Conservation (phyloP, 208 protist species). For the Spongospora subterranea region DNA sequence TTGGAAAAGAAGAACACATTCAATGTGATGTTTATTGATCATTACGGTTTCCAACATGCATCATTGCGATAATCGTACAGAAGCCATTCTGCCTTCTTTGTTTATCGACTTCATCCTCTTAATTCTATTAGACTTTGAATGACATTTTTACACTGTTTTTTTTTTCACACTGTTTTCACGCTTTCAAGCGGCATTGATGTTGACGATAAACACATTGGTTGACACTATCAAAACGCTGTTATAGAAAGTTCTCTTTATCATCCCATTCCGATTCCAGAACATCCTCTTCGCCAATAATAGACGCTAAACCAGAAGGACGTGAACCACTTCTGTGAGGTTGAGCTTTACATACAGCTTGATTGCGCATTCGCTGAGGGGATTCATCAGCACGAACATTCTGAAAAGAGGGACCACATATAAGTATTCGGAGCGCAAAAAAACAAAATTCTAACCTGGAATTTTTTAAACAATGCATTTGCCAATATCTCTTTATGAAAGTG, state of each 20-base stretch:
- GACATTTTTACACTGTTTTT: too few relatives aligned
- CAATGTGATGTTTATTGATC: too few relatives aligned
- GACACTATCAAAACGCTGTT: too few relatives aligned
- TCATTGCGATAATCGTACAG: too few relatives aligned
- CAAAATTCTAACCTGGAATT: background rate
- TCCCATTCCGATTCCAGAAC: conserved; percentile 4
- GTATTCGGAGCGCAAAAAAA: background rate
- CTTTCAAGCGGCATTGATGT: too few relatives aligned
- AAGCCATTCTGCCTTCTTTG: too few relatives aligned
- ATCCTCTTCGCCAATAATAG: background rate
- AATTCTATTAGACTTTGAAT: too few relatives aligned
- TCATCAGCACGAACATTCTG: conserved; percentile 26
- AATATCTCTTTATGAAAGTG: conserved; percentile 32
- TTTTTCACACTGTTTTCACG: too few relatives aligned
- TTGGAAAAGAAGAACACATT: too few relatives aligned
- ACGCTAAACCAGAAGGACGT: background rate
- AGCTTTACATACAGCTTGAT: background rate
- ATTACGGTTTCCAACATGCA: too few relatives aligned
- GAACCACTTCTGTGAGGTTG: conserved; percentile 2
- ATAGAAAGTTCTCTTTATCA: background rate
- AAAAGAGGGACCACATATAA: background rate
- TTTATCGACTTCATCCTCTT: too few relatives aligned
- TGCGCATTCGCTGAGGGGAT: background rate
- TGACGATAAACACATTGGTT: too few relatives aligned
- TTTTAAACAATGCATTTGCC: conserved; percentile 36